These are phyloP conservation scores for Punica granatum DNA, from an alignment of 345 rosid species.

Conservation along the genomic window DNA sequence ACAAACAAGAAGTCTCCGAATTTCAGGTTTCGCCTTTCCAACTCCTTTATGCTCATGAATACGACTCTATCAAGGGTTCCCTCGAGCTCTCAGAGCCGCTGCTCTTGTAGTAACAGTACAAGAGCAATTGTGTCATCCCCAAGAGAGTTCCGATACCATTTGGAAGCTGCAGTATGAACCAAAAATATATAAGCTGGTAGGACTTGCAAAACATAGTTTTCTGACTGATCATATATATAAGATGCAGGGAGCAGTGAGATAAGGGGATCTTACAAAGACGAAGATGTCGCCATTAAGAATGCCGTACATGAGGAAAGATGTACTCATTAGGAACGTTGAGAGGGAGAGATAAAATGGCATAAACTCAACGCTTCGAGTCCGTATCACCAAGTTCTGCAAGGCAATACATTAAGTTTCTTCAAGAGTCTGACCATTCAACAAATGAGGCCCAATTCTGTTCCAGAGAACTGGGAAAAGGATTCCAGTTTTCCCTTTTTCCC, in stretches of 20 bases:
- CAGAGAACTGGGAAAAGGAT: too few relatives aligned
- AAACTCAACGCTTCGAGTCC: conserved; percentile 73
- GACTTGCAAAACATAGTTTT: neutral
- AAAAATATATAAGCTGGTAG: conserved; percentile 1
- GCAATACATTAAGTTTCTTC: neutral
- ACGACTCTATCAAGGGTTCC: conserved; percentile 56
- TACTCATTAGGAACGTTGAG: conserved; percentile 83
- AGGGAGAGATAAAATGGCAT: conserved; percentile 91
- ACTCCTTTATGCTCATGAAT: conserved; percentile 18
- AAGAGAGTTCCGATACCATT: conserved; percentile 74
- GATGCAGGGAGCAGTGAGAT: neutral
- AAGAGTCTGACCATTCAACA: neutral
- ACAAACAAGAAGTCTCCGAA: too few relatives aligned
- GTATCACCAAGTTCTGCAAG: conserved; percentile 67
- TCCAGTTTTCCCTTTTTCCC: too few relatives aligned
- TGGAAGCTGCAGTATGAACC: conserved; percentile 50
- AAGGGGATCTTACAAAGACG: conserved; percentile 46
- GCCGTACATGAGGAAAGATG: conserved; percentile 62
- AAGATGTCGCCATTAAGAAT: conserved; percentile 55
- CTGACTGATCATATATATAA: neutral
- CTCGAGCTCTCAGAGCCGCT: conserved; percentile 25
- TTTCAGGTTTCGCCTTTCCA: too few relatives aligned
- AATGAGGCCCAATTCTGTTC: neutral
- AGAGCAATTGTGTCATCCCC: conserved; percentile 58
- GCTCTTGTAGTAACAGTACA: conserved; percentile 51